phyloP scores from a whole-genome alignment of 1,139 yeast species.

The Pichia sp. region DNA sequence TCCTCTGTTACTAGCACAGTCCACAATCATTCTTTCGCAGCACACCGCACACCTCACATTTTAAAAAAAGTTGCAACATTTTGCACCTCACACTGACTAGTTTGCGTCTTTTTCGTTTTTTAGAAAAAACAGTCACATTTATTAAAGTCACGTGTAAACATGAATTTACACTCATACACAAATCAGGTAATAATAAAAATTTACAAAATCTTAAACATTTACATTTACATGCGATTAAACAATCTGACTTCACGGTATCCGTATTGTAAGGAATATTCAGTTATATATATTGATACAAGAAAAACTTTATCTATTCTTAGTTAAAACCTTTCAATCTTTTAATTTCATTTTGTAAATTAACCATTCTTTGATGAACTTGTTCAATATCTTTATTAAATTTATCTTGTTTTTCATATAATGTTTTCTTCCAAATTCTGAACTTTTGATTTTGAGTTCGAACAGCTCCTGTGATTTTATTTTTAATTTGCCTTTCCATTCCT shows the following conservation, averaged over 20 bases:
- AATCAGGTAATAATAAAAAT: too few relatives aligned
- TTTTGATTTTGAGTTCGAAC: slow-evolving; percentile 50
- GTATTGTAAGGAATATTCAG: too few relatives aligned
- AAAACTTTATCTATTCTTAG: too few relatives aligned
- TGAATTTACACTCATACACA: not conserved
- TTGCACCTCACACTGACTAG: too few relatives aligned
- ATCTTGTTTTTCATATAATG: slow-evolving; percentile 50
- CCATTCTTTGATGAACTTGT: slow-evolving; percentile 33
- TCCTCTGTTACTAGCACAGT: not conserved
- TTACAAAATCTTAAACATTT: too few relatives aligned
- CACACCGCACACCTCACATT: not conserved
- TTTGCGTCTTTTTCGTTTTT: too few relatives aligned
- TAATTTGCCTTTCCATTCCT: slow-evolving; percentile 40
- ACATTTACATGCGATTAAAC: too few relatives aligned
- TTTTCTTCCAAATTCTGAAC: slow-evolving; percentile 62
- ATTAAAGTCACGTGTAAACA: not conserved
- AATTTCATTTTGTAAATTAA: slow-evolving; percentile 36
- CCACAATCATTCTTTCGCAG: not conserved
- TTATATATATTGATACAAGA: too few relatives aligned
- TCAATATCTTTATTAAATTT: slow-evolving; percentile 53
- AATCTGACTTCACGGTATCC: too few relatives aligned
- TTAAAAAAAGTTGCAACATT: not conserved
- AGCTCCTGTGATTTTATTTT: slow-evolving; percentile 42
- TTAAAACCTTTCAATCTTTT: slow-evolving; percentile 10
- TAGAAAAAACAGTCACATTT: not conserved